Percentiles rank a stretch among this genome's conserved stretches.
Conservation (phyloP, 75 land plant species). For the Pseudotsuga menziesii region DNA sequence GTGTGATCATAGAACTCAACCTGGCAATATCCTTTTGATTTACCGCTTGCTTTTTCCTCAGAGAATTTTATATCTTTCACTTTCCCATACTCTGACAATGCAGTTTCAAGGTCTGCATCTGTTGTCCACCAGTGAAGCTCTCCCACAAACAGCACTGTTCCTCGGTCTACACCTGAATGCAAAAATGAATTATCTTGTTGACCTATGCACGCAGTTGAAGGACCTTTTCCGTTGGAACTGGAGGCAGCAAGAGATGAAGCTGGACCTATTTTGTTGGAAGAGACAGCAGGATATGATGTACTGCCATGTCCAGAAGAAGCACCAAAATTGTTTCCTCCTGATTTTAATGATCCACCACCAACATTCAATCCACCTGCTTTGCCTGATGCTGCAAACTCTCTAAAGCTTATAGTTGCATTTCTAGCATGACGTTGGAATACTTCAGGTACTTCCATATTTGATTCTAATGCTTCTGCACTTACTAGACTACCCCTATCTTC, state of each 20-base stretch:
- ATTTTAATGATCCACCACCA: slow-evolving; percentile 6
- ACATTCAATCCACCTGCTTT: slow-evolving; percentile 1
- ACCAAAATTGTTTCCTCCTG: not conserved
- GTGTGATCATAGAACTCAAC: slow-evolving; percentile 77
- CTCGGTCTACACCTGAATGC: slow-evolving; percentile 24
- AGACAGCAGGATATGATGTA: too few relatives aligned
- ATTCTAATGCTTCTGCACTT: not conserved
- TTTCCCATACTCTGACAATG: slow-evolving; percentile 64
- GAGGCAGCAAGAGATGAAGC: too few relatives aligned
- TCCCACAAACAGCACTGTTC: slow-evolving; percentile 72
- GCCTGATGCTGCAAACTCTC: slow-evolving; percentile 1
- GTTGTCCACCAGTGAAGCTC: slow-evolving; percentile 99
- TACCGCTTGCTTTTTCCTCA: slow-evolving; percentile 94
- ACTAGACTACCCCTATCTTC: slow-evolving; percentile 4
- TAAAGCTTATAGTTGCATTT: not conserved
- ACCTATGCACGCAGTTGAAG: not conserved
- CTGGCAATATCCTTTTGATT: slow-evolving; percentile 89
- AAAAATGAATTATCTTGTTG: too few relatives aligned
- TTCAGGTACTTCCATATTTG: not conserved
- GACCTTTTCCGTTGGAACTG: not conserved
- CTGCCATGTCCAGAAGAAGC: slow-evolving; percentile 9
- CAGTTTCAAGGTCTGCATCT: slow-evolving; percentile 82
- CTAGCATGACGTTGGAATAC: slow-evolving; percentile 5
- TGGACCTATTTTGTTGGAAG: too few relatives aligned
- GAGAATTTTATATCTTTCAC: slow-evolving; percentile 86